Evolutionary conservation across 768 basidiomycete species (phyloP).

Genomic region (Pholiota microspora): DNA sequence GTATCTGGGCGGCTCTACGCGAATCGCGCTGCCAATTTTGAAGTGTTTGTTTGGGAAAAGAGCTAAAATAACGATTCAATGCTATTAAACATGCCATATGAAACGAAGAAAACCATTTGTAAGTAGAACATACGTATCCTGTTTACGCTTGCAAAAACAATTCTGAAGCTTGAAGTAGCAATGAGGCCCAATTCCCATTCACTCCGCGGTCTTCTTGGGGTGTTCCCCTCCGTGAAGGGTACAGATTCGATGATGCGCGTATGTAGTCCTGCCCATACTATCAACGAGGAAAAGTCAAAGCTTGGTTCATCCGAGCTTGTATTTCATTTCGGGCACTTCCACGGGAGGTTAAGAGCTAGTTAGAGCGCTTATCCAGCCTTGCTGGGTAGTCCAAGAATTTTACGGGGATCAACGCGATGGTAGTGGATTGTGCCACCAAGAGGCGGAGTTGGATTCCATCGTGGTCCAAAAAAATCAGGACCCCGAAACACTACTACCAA

Average conservation of each 20-base stretch:
- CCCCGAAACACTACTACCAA: background rate
- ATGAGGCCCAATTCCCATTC: background rate
- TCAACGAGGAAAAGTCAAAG: background rate
- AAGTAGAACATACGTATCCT: background rate
- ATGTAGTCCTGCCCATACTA: background rate
- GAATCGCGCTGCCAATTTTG: background rate
- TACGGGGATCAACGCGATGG: background rate
- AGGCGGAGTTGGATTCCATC: background rate
- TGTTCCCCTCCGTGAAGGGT: background rate
- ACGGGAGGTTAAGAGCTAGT: background rate
- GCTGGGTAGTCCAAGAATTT: background rate
- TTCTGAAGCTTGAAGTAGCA: background rate
- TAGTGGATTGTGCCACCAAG: background rate
- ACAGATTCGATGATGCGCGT: background rate
- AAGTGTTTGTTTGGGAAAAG: background rate
- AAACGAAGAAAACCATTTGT: background rate
- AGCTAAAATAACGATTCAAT: background rate
- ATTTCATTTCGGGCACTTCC: background rate
- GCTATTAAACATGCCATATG: background rate
- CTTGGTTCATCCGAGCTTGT: background rate
- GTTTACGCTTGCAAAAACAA: background rate
- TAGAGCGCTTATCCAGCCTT: background rate
- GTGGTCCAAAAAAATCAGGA: too few species aligned
- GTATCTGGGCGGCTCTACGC: background rate
- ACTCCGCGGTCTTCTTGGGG: conserved; percentile 1